These are phyloP conservation scores for Blastobotrys petasosporus DNA, from an alignment of 1,139 yeast genomes.

Conservation along the genomic window DNA sequence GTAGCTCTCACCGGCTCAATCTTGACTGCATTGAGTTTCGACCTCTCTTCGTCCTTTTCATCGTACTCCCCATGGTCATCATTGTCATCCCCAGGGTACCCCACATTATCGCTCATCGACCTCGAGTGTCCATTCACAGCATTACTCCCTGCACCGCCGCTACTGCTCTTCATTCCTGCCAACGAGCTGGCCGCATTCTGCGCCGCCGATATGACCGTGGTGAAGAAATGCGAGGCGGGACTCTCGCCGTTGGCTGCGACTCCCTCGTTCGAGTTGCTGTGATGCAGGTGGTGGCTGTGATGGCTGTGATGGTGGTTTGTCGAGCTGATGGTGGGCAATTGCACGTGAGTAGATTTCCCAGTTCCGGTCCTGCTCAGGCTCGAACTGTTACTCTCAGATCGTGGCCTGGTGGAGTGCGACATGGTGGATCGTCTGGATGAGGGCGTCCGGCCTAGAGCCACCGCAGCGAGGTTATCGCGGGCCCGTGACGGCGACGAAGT, in stretches of 20 bases:
- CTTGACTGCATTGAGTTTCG: slow-evolving; percentile 35
- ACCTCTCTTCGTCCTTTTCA: slow-evolving; percentile 4
- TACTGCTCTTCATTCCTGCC: slow-evolving; percentile 16
- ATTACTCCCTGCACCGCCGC: slow-evolving; percentile 3
- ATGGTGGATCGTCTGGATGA: too few species aligned
- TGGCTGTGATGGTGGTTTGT: background rate
- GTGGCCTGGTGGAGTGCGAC: too few species aligned
- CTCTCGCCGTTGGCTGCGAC: background rate
- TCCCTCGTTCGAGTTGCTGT: background rate
- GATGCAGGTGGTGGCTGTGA: background rate
- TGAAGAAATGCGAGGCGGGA: slow-evolving; percentile 26
- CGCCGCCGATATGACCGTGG: slow-evolving; percentile 29
- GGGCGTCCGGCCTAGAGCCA: too few species aligned
- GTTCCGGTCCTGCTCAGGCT: too few species aligned
- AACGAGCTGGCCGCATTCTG: slow-evolving; percentile 32
- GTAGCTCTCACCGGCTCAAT: slow-evolving; percentile 51
- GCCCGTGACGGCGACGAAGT: too few species aligned
- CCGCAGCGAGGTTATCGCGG: too few species aligned
- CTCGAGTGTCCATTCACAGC: background rate
- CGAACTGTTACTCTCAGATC: too few species aligned
- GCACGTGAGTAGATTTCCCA: too few species aligned
- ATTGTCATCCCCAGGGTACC: slow-evolving; percentile 5
- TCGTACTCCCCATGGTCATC: slow-evolving; percentile 5
- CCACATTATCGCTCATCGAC: slow-evolving; percentile 13
- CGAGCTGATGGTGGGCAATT: background rate